Base-by-base conservation (phyloP, 2,329 filamentous ascomycete genomes). In the Pseudodiploospora longispora region DNA sequence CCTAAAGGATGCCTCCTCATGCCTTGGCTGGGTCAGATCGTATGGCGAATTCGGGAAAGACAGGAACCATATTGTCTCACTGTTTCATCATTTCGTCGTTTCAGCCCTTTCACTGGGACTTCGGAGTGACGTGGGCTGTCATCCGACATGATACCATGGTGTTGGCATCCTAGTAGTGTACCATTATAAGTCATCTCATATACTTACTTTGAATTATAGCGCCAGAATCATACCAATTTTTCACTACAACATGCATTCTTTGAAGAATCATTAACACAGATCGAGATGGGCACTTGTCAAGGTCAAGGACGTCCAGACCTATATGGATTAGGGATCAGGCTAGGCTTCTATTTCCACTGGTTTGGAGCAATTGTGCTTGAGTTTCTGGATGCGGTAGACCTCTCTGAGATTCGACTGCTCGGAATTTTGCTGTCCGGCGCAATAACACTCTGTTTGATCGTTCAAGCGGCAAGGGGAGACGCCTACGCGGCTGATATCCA, bases 341-440 rank as follows among this genome's bases (percentile, higher is more conserved):
- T 55, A 27, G 56, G 57, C 7, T 62, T 65, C 43, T 66, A 66
- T 44, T 41, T 59, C 27, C 61, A 65, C 47, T 67, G 64, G 64
- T 55, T 64, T 34, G 59, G 56, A 6, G 53, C 56, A 27, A 48
- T 62, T 10, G n/a, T 60, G 1, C 51, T 62, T 9, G 55, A 63
- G 41, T 60, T 57, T 40, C 43, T 61, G 29, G 59, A 60, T 33
- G 55, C 58, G 33, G 40, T 54, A 4, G 48, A 57, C 27, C 50
- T 62, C 1, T 34, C 53, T 6, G 56, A 58, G 38, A 47, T 65
- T 19, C 61, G 62, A 3, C 52, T 61, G 10, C 44, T 65, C 10
- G 53, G 63, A n/a, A 46, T 63, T 6, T 53, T 61, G 30, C 54
- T 62, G 6, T 62, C 63, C 5, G 55, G 50, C 1, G 50, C 50